Base-by-base conservation (phyloP, 129 eudicot species). In the Saussurea involucrata region DNA sequence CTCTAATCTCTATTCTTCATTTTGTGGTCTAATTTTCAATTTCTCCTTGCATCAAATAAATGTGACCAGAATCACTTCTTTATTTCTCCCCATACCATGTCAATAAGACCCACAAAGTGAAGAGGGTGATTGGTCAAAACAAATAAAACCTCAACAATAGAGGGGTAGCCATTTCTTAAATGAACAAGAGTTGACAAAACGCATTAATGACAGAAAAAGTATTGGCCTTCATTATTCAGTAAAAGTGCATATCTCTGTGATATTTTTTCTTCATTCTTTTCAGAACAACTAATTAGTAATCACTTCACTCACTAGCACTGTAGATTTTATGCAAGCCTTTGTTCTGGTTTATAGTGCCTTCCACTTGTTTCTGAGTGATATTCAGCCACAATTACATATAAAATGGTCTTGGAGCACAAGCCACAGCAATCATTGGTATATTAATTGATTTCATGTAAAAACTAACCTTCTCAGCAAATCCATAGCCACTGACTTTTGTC, bases 391-490 rank as follows among this genome's bases (percentile, higher is more conserved):
- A 60, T 9, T 60, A 20, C 65, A 60, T 8, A 20, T 60, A 60
- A 22, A 60, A 60, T 60, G 28, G 15, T 60, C 40, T 7, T 18
- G 0, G 4, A 33, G 6, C 75, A 71, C 28, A 8, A 12, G n/a
- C 9, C 37, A 55, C 8, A 63, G 55, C 63, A 76, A 32, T 20
- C 74, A 31, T 37, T 24, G 32, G 7, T 27, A 28, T 34, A 13
- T 55, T 24, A 63, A 68, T 20, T 17, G 24, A 63, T 66, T 24
- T 60, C 28, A 68, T 33, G 55, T 68, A 22, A 32, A 58, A 80
- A 36, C 79, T 80, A 72, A 93, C 97, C 98, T 93, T 93, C 63
- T 93, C 98, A 68, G 98, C 91, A 81, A 83, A 90, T 84, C 97
- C 98, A 71, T 90, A 90, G 21, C 98, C 91, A 78, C 84, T 82